Evolutionary conservation across 495 filamentous ascomycete species (phyloP), one percentile per base, ranked within the genome.

Genomic region (Aspergillus sparsus): DNA sequence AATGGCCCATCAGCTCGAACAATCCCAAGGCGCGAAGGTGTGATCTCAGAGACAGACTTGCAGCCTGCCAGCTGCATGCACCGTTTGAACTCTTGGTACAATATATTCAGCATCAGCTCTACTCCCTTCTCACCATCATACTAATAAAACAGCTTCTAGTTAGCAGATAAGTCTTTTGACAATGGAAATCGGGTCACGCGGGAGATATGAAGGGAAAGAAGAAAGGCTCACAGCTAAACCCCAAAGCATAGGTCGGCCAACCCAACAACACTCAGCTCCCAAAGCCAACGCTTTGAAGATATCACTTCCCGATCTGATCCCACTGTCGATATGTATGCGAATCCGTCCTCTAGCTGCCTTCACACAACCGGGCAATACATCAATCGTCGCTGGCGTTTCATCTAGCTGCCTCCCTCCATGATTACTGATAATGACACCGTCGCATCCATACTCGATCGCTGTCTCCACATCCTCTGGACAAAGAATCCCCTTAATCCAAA

Each of bases 391-490:
- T 0, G 86, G 84, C 0, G 82, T 77, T 47, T 84, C 88, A 62
- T 92, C 89, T 5, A 89, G 65, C 57, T 82, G 84, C 32, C 89
- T 66, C 0, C 89, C 89, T 8, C 89, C 89, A 68, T 92, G 89
- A 57, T 91, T 92, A 51, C 79, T 83, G 84, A 66, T 32, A 82
- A 87, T 74, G 55, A 88, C 81, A 2, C 83, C 83, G 62, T 85
- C 82, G 39, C 78, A 74, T 0, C 83, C 83, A 44, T 76, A 63
- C 61, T 86, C 74, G 0, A 82, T 80, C 9, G 81, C 81, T 52
- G 72, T 78, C 46, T 75, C 70, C 27, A 82, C 83, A 72, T 87
- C 84, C 34, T 77, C 75, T 8, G 83, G 77, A 41, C 74, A 75
- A 59, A 85, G 77, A 7, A 85, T 78, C 0, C 85, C 83, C 63